Evolutionary conservation across 345 rosid species (phyloP).

Genomic region (Brassica napus): DNA sequence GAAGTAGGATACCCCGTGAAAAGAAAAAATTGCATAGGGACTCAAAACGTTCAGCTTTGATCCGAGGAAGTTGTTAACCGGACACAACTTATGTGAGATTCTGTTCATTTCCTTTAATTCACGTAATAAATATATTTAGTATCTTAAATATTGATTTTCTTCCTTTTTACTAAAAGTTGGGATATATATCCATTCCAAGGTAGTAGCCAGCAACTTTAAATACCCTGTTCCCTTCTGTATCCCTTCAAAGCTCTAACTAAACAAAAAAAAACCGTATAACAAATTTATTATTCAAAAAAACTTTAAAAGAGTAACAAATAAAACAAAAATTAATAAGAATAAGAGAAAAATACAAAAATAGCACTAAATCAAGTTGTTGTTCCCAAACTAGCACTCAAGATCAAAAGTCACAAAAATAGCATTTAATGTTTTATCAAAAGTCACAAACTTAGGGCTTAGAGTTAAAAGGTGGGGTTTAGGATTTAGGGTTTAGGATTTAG

Average conservation of each 20-base stretch:
- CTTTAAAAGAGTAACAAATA: background rate
- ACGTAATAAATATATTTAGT: background rate
- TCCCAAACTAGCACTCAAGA: too few species aligned
- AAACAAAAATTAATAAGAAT: background rate
- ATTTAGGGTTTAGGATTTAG: too few species aligned
- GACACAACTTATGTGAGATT: slow-evolving; percentile 34
- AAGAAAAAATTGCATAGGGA: too few species aligned
- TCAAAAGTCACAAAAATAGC: too few species aligned
- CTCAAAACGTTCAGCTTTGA: too few species aligned
- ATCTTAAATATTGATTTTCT: background rate
- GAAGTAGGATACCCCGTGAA: too few species aligned
- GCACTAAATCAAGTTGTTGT: too few species aligned
- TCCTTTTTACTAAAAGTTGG: background rate
- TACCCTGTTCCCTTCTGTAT: slow-evolving; percentile 27
- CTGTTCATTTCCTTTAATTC: slow-evolving; percentile 3
- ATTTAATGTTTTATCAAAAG: too few species aligned
- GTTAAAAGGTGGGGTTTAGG: too few species aligned
- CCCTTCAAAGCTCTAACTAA: background rate
- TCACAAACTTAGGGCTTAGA: too few species aligned
- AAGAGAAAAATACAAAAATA: background rate
- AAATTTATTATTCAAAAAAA: background rate
- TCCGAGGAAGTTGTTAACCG: slow-evolving; percentile 6
- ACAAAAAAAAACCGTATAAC: background rate
- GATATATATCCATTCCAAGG: slow-evolving; percentile 17
- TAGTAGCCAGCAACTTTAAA: slow-evolving; percentile 12